Conservation (phyloP, 2,329 filamentous ascomycete genomes). For the Coniochaeta prunicola region DNA sequence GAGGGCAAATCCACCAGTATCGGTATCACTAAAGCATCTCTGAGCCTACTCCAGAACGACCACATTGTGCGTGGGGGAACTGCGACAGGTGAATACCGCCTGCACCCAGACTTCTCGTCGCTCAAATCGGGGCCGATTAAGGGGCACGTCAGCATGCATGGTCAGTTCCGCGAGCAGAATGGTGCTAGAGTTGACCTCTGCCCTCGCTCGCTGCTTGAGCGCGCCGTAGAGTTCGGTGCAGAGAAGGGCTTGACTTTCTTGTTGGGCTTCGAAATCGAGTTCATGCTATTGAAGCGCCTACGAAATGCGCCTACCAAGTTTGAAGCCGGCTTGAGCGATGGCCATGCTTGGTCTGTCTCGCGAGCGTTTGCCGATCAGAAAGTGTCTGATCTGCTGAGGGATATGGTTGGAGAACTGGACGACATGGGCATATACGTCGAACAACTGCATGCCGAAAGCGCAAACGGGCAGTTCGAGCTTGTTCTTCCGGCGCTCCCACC, state of each 20-base stretch:
- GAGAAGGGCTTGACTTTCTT: conserved; percentile 49
- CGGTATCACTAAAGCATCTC: conserved; percentile 55
- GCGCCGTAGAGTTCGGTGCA: conserved; percentile 43
- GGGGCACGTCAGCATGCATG: conserved; percentile 58
- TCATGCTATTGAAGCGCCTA: conserved; percentile 57
- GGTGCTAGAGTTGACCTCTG: conserved; percentile 48
- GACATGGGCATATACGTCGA: conserved; percentile 58
- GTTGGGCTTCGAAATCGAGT: conserved; percentile 76
- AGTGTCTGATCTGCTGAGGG: conserved; percentile 52
- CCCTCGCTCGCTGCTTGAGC: conserved; percentile 56
- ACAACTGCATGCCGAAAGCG: conserved; percentile 68
- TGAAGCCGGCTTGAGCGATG: conserved; percentile 43
- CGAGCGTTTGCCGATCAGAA: conserved; percentile 53
- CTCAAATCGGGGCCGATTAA: conserved; percentile 51
- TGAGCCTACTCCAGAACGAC: conserved; percentile 65
- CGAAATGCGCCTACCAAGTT: conserved; percentile 20
- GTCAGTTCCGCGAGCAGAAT: conserved; percentile 54
- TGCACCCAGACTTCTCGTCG: conserved; percentile 59
- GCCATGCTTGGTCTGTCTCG: conserved; percentile 65
- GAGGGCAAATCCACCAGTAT: conserved; percentile 38
- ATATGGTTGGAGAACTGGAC: conserved; percentile 48
- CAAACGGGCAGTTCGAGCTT: conserved; percentile 71
- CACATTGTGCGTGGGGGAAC: conserved; percentile 41
- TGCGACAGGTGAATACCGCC: conserved; percentile 56
- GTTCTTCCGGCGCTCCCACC: conserved; percentile 57